Conservation (phyloP, 2,329 filamentous ascomycete species). For the Cercospora brassicicola region DNA sequence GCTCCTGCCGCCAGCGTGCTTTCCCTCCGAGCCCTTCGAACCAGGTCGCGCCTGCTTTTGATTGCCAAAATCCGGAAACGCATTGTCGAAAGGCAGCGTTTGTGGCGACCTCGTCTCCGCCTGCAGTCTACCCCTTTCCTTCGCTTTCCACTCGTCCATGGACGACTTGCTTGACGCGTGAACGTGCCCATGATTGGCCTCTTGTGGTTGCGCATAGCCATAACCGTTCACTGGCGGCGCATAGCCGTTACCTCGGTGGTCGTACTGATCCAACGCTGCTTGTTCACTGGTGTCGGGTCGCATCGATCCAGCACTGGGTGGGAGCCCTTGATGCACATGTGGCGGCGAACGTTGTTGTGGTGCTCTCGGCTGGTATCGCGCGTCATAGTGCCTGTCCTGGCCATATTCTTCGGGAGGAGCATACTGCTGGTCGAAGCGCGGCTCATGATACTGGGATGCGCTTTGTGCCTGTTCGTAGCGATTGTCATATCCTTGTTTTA, state of each 20-base stretch:
- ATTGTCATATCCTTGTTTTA: conserved; percentile 16
- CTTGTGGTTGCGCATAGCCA: not conserved
- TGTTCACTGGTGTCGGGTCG: conserved; percentile 12
- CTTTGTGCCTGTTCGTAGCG: conserved; percentile 19
- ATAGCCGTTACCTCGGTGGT: not conserved
- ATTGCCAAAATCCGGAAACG: conserved; percentile 49
- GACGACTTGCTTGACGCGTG: conserved; percentile 26
- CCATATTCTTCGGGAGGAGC: conserved; percentile 16
- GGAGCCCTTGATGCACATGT: conserved; percentile 15
- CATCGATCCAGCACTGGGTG: conserved; percentile 13
- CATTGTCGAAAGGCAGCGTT: conserved; percentile 45
- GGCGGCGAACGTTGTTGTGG: conserved; percentile 18
- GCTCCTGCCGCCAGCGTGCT: conserved; percentile 28
- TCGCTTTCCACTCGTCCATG: conserved; percentile 40
- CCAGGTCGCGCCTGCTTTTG: conserved; percentile 30
- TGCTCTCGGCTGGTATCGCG: conserved; percentile 32
- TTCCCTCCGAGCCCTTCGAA: conserved; percentile 21
- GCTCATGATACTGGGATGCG: conserved; percentile 8
- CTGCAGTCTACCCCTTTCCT: conserved; percentile 36
- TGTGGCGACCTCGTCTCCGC: conserved; percentile 33
- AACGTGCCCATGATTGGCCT: not conserved
- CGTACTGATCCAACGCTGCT: conserved; percentile 7
- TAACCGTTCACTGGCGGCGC: not conserved
- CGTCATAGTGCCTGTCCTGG: conserved; percentile 30
- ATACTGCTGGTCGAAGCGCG: conserved; percentile 20